Conservation (phyloP, 2,329 filamentous ascomycete species). For the Tolypocladium ovalisporum region DNA sequence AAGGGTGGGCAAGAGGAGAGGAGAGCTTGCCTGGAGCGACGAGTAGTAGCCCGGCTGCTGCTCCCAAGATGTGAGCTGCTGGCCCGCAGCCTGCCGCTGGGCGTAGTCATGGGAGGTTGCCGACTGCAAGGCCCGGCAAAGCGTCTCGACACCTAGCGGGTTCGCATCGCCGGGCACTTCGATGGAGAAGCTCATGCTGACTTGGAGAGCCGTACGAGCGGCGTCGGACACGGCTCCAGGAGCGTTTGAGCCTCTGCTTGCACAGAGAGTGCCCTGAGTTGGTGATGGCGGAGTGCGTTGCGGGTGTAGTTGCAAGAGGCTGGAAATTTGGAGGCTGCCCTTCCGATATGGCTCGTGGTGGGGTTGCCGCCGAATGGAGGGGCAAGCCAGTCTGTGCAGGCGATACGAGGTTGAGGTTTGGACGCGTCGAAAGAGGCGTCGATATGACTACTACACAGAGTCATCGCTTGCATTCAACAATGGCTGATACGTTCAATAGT, state of each 20-base stretch:
- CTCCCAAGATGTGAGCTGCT: constrained; percentile 66
- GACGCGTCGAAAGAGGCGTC: background rate
- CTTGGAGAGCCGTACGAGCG: constrained; percentile 1
- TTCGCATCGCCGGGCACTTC: constrained; percentile 76
- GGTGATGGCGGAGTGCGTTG: background rate
- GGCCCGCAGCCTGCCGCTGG: constrained; percentile 55
- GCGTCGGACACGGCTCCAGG: background rate
- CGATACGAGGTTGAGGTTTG: background rate
- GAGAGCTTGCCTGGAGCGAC: constrained; percentile 48
- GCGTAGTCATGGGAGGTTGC: constrained; percentile 51
- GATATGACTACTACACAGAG: background rate
- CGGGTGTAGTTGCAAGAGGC: background rate
- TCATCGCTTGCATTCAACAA: background rate
- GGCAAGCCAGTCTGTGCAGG: background rate
- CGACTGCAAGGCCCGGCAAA: constrained; percentile 52
- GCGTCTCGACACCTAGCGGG: constrained; percentile 51
- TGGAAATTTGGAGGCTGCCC: background rate
- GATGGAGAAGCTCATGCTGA: constrained; percentile 56
- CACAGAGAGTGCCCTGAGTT: background rate
- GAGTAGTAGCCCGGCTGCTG: constrained; percentile 54
- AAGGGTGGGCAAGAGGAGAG: background rate
- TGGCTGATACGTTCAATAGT: too few relatives aligned
- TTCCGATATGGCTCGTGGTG: background rate
- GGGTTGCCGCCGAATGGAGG: background rate
- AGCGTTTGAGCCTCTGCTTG: background rate